A percentile compares a stretch with the other conserved stretches of the same genome.
These are phyloP conservation scores for Brassica carinata DNA, from an alignment of 345 rosid genomes.

Conservation along the genomic window DNA sequence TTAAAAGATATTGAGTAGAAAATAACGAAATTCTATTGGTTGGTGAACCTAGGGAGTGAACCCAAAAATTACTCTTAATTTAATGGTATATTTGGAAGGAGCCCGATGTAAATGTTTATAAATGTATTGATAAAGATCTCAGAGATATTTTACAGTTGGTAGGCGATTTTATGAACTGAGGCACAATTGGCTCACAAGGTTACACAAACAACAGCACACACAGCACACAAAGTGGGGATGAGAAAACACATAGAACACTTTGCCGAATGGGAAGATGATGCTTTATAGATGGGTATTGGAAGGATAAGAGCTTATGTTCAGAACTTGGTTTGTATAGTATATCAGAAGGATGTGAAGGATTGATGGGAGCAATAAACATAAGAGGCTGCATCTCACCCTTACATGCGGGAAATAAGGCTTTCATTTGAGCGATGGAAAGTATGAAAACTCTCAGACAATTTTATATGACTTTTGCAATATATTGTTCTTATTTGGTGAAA, in stretches of 20 bases:
- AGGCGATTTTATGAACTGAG: background rate
- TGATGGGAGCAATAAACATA: background rate
- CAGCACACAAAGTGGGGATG: background rate
- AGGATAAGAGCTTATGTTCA: too few relatives aligned
- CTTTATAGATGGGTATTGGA: too few relatives aligned
- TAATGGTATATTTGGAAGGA: background rate
- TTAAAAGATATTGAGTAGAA: too few relatives aligned
- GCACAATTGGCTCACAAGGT: background rate
- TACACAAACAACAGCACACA: background rate
- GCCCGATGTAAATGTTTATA: background rate
- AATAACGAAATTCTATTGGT: too few relatives aligned
- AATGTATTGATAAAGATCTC: background rate
- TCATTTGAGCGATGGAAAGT: too few relatives aligned
- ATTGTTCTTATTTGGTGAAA: too few relatives aligned
- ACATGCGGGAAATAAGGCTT: background rate
- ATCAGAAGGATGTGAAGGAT: background rate
- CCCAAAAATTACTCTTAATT: too few relatives aligned
- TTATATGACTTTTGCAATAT: background rate
- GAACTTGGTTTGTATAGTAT: background rate
- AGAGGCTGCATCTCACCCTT: background rate
- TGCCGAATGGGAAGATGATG: background rate
- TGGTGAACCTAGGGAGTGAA: too few relatives aligned
- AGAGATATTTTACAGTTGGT: background rate
- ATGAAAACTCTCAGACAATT: background rate
- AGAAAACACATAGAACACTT: background rate